Evolutionary conservation across 768 basidiomycete genomes (phyloP), one percentile per base, ranked within the genome.

Genomic region (Arthromyces matolae): DNA sequence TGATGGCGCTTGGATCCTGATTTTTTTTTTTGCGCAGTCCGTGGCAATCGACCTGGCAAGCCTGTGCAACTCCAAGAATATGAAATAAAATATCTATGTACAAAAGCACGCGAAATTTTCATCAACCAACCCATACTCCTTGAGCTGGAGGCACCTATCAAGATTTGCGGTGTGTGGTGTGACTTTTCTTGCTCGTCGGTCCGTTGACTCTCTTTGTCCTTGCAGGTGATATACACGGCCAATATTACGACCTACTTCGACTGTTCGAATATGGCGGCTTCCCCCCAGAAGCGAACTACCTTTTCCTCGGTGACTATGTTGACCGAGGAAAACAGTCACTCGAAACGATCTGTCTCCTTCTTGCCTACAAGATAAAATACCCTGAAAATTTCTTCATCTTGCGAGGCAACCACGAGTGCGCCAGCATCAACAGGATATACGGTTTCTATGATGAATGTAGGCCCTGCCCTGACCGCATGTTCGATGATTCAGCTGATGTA

Each of bases 361-460:
- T 99, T 57, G 94, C 95, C 37, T 99, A 99, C 88, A 99, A 99
- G 81, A 95, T 95, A 79, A 99, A 98, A 80, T 99, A 97, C 77
- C 95, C 95, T 43, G 95, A 99, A 82, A 99, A 99, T 78, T 99
- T 99, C 76, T 99, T 99, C 77, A 94, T 99, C 68, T 81, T 99
- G 53, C 78, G 95, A 61, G 95, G 95, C 59, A 99, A 99, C 73
- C 95, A 99, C 70, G 95, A 99, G 72, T 96, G 95, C 65, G 95
- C 95, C 56, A 93, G 91, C 69, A 98, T 99, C 76, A 99, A 98
- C 77, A 80, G 95, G 68, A 98, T 99, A 71, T 99, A 99, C 71
- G 95, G 95, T 49, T 99, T 99, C 74, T 99, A 99, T 71, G 95
- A 99, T 67, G 95, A 99, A 80, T 98, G 95, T 95, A 61, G 91